A percentile compares a stretch with the other conserved stretches of the same genome.
Evolutionary conservation across 805 yeast species (phyloP).

Genomic region (Saturnispora ahearnii): DNA sequence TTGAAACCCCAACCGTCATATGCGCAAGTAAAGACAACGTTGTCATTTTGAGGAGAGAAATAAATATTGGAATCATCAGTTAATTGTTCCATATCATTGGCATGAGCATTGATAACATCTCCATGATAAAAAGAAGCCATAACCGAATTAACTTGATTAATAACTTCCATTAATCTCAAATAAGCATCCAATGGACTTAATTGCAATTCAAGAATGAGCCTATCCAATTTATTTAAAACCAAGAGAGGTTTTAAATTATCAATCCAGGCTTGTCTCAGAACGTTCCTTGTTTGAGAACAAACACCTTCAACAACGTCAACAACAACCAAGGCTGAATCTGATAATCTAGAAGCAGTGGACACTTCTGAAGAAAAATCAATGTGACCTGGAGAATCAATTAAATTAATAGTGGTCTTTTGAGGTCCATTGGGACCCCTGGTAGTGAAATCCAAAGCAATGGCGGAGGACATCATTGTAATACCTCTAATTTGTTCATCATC

Average conservation of each 20-base stretch:
- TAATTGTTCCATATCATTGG: constrained; percentile 51
- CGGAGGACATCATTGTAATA: constrained; percentile 95
- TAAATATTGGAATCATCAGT: constrained; percentile 74
- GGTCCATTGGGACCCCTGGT: constrained; percentile 34
- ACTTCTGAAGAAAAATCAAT: constrained; percentile 96
- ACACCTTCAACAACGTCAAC: constrained; percentile 99
- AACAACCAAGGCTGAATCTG: constrained; percentile 93
- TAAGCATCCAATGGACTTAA: constrained; percentile 81
- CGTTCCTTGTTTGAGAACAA: constrained; percentile 94
- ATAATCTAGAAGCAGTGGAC: constrained; percentile 87
- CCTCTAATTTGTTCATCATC: constrained; percentile 96
- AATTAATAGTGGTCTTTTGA: constrained; percentile 49
- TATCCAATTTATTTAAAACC: constrained; percentile 85
- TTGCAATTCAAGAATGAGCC: constrained; percentile 73
- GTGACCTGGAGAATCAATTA: constrained; percentile 99
- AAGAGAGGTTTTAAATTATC: constrained; percentile 83
- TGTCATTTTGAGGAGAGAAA: constrained; percentile 79
- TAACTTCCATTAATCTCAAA: constrained; percentile 60
- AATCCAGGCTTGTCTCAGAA: constrained; percentile 89
- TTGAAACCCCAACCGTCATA: constrained; percentile 98
- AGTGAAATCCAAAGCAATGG: constrained; percentile 85
- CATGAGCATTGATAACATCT: constrained; percentile 83
- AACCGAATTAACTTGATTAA: constrained; percentile 93
- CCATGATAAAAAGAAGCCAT: constrained; percentile 90
- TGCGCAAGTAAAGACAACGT: constrained; percentile 86